Percentiles rank a stretch among this genome's conserved stretches.
phyloP scores from a whole-genome alignment of 805 yeast genomes.

The Kodamaea restingae region DNA sequence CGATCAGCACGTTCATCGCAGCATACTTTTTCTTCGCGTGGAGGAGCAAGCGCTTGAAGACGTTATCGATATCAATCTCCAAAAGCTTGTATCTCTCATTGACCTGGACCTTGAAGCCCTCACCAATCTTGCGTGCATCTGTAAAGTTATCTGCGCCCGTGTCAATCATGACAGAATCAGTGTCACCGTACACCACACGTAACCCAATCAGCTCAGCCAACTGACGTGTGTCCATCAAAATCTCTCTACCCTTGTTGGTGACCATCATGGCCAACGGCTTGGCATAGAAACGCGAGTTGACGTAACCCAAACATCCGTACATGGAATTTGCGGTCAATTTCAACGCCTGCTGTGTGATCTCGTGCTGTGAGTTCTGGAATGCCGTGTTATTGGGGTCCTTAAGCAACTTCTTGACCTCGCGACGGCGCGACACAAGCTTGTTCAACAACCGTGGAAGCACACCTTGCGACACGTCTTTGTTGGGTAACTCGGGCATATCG shows the following conservation, averaged over 20 bases:
- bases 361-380: slow-evolving; percentile 75
- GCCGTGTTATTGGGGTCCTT: slow-evolving; percentile 66
- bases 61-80: slow-evolving; percentile 94
- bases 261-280: slow-evolving; percentile 94
- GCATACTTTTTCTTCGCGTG: slow-evolving; percentile 98
- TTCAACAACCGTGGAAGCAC: slow-evolving; percentile 82
- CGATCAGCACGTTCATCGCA: slow-evolving; percentile 63
- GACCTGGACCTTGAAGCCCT: slow-evolving; percentile 76
- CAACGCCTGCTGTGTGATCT: slow-evolving; percentile 92
- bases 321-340: slow-evolving; percentile 98
- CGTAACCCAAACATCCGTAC: slow-evolving; percentile 97
- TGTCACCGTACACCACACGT: slow-evolving; percentile 94
- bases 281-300: slow-evolving; percentile 89
- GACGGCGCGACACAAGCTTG: slow-evolving; percentile 83
- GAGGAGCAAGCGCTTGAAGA: slow-evolving; percentile 75
- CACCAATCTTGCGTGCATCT: slow-evolving; percentile 81
- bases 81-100: slow-evolving; percentile 82
- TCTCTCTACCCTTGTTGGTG: slow-evolving; percentile 93
- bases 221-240: slow-evolving; percentile 86
- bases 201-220: slow-evolving; percentile 82
- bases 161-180: slow-evolving; percentile 98
- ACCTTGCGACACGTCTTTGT: slow-evolving; percentile 57
- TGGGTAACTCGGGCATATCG: slow-evolving; percentile 66
- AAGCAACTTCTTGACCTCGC: slow-evolving; percentile 83
- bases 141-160: slow-evolving; percentile 66